Evolutionary conservation across 441 rosid genomes (phyloP), one percentile per base, ranked within the genome.

Genomic region (Adansonia grandidieri): DNA sequence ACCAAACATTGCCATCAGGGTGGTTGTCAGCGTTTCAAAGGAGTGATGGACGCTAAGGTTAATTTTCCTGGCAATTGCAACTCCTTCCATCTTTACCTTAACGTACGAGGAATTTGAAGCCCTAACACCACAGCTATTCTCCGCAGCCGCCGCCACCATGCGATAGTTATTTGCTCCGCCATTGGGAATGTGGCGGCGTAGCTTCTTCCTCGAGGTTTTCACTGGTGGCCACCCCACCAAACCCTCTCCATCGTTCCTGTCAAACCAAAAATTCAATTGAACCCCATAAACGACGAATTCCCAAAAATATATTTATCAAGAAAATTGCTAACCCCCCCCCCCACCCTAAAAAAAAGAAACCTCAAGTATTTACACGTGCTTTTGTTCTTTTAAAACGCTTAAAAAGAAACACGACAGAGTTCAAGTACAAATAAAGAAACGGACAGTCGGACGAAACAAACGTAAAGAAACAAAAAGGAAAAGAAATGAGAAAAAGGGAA

Each of bases 51-150:
- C 81, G 77, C 79, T 80, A 7, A 90, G 37, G 73, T 92, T 84
- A 66, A 92, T 85, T 74, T 92, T 92, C 78, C 95, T 90, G 54
- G 86, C 86, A 54, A 92, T 91, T 42, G 84, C 92, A 9, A 84
- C 85, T 69, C 97, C 97, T 28, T 92, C 91, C 93, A 91, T 86
- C 74, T 85, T 89, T 77, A 91, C 97, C 83, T 92, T 92, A 54
- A 92, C 87, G 81, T 81, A 92, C 84, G 71, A 81, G 51, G 91
- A 89, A 32, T 82, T 82, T 17, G 86, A 81, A 3, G 54, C 48
- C 20, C 79, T 80, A 0, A 66, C 58, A 15, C 84, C 80, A 22
- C 82, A 60, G 58, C 84, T 77, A 68, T 51, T 80, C 48, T 19
- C 82, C 78, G 24, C 81, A 2, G 37, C 37, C 37, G 4, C 37